Evolutionary conservation across 805 yeast genomes (phyloP), one percentile per base, ranked within the genome.

Genomic region (Danielozyma ontarioensis): DNA sequence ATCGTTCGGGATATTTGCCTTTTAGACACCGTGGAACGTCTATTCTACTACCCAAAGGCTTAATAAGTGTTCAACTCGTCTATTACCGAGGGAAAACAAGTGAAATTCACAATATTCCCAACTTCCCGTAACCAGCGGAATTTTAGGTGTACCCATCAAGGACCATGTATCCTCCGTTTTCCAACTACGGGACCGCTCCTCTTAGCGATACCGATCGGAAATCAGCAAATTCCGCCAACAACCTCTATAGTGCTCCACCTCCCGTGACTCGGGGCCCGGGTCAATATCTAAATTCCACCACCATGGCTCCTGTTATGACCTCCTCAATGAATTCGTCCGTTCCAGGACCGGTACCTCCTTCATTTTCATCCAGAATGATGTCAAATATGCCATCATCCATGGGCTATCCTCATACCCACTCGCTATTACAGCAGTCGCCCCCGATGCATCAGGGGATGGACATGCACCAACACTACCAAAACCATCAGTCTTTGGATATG

Each of bases 131-230:
- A n/a, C n/a, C n/a, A n/a, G n/a, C n/a, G n/a, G n/a, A n/a, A n/a
- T n/a, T n/a, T n/a, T n/a, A n/a, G n/a, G n/a, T n/a, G n/a, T n/a
- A n/a, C n/a, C n/a, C n/a, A n/a, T n/a, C n/a, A n/a, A n/a, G n/a
- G n/a, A n/a, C n/a, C n/a, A 35, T 35, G 39, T 35, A 35, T 25
- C 36, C 24, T 28, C 36, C 39, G 14, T 32, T 32, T 15, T 32
- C 38, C 14, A 28, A 27, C 13, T 33, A 35, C 32, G 34, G 31
- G 18, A 34, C 25, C 32, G 14, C 22, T 6, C 8, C 22, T 6
- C 8, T 19, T 6, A 10, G 22, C 6, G 22, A 19, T 6, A 19
- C 6, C 22, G 22, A 19, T 19, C 6, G 22, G 10, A 19, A 19
- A 10, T 10, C 22, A 6, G 6, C 22, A 6, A 19, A 19, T 19